A percentile compares a stretch with the other conserved stretches of the same genome.
These are phyloP conservation scores for Globisporangium paroecandrum DNA, from an alignment of 352 stramenopile genomes.

Conservation along the genomic window DNA sequence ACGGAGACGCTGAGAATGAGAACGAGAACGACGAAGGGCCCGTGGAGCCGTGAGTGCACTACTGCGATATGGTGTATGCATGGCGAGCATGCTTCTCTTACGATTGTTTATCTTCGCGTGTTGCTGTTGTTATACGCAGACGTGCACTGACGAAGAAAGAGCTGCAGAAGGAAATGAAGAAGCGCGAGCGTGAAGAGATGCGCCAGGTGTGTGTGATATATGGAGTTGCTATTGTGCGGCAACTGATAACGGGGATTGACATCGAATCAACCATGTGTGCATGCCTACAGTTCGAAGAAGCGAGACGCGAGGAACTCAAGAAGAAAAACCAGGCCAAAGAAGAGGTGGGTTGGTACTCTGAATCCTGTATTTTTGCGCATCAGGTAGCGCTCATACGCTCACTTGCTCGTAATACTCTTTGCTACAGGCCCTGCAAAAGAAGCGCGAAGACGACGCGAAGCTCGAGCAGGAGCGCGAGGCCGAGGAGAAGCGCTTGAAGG, in stretches of 20 bases:
- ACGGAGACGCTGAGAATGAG: constrained; percentile 24
- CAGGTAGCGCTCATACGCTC: background rate
- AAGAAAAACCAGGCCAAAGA: constrained; percentile 55
- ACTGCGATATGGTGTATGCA: background rate
- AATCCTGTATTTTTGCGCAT: background rate
- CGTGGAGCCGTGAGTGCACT: constrained; percentile 38
- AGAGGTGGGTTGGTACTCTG: constrained; percentile 20
- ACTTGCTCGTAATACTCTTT: no score
- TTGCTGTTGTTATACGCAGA: constrained; percentile 12
- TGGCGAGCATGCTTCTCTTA: background rate
- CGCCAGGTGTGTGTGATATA: constrained; percentile 36
- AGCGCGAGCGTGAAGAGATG: constrained; percentile 67
- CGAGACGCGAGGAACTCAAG: constrained; percentile 55
- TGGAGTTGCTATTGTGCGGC: background rate
- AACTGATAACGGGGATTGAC: no score
- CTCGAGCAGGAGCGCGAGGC: constrained; percentile 46
- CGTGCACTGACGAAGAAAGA: constrained; percentile 72
- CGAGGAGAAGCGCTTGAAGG: constrained; percentile 34
- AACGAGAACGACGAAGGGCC: constrained; percentile 16
- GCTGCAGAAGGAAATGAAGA: constrained; percentile 76
- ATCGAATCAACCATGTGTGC: no score
- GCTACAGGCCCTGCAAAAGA: constrained; percentile 40
- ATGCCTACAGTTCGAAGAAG: constrained; percentile 57
- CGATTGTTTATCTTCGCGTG: background rate
- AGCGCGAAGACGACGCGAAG: constrained; percentile 51